These are phyloP conservation scores for Peterozyma xylosa DNA, from an alignment of 805 yeast genomes.

Conservation along the genomic window DNA sequence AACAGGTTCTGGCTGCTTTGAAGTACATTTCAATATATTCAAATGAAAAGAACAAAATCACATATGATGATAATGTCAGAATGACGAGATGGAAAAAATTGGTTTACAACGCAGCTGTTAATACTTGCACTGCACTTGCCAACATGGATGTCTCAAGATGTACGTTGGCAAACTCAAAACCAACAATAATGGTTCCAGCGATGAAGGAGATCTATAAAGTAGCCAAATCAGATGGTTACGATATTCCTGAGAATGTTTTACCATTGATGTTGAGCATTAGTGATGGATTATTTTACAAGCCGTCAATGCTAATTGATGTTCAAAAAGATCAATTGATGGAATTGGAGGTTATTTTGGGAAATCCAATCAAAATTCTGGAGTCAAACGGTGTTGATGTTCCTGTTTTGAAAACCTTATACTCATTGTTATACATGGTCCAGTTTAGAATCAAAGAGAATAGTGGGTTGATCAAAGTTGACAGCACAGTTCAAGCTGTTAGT, in stretches of 20 bases:
- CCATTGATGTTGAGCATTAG: constrained; percentile 24
- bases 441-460: constrained; percentile 47
- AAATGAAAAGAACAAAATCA: constrained; percentile 16
- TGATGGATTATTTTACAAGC: constrained; percentile 33
- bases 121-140: constrained; percentile 31
- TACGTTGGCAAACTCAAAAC: constrained; percentile 17
- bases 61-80: constrained; percentile 22
- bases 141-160: constrained; percentile 26
- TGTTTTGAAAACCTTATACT: constrained; percentile 45
- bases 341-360: constrained; percentile 34
- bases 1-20: constrained; percentile 15
- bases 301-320: constrained; percentile 39
- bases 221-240: constrained; percentile 38
- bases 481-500: neutral
- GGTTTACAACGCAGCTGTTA: constrained; percentile 35
- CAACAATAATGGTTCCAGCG: constrained; percentile 24
- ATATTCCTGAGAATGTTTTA: constrained; percentile 22
- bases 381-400: constrained; percentile 43
- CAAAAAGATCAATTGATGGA: constrained; percentile 29
- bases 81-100: constrained; percentile 34
- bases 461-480: constrained; percentile 31
- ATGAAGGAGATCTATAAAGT: constrained; percentile 35
- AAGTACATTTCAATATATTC: constrained; percentile 21
- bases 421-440: constrained; percentile 52
- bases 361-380: constrained; percentile 26